These are phyloP conservation scores for Trypanosomatidae sp. DNA, from an alignment of 208 protist genomes.

Conservation along the genomic window DNA sequence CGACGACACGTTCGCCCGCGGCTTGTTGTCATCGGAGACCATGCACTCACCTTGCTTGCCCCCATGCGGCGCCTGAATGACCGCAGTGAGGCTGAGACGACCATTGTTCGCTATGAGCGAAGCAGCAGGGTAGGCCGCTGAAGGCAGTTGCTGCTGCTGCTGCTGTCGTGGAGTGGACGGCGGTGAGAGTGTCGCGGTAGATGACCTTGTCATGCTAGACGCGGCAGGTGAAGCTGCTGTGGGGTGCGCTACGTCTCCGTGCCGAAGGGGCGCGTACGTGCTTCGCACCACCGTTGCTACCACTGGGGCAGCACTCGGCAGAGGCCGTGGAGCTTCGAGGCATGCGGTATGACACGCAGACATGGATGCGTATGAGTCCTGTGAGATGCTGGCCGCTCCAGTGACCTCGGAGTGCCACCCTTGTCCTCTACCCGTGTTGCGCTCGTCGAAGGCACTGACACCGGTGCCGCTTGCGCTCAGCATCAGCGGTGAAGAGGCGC, in stretches of 20 bases:
- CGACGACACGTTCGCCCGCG: constrained; percentile 22
- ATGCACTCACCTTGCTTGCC: constrained; percentile 30
- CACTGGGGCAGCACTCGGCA: neutral
- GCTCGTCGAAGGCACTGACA: neutral
- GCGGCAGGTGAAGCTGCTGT: neutral
- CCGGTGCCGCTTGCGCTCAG: neutral
- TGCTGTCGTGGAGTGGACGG: neutral
- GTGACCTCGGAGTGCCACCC: neutral
- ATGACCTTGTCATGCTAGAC: neutral
- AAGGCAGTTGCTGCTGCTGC: neutral
- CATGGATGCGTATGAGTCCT: neutral
- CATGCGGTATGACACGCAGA: neutral
- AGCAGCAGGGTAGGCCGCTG: neutral
- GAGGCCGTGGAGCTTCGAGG: neutral
- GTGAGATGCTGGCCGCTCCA: neutral
- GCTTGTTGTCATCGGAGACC: constrained; percentile 30
- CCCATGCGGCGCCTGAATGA: constrained; percentile 34
- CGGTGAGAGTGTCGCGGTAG: neutral
- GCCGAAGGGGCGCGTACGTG: constrained; percentile 34
- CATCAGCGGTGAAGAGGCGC: neutral
- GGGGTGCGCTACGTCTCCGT: constrained; percentile 18
- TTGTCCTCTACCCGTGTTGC: neutral
- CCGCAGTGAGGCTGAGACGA: constrained; percentile 27
- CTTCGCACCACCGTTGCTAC: neutral
- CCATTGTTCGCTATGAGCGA: neutral